Percentiles rank a stretch among this genome's conserved stretches.
phyloP scores from a whole-genome alignment of 441 rosid species.

The Manihot esculenta region DNA sequence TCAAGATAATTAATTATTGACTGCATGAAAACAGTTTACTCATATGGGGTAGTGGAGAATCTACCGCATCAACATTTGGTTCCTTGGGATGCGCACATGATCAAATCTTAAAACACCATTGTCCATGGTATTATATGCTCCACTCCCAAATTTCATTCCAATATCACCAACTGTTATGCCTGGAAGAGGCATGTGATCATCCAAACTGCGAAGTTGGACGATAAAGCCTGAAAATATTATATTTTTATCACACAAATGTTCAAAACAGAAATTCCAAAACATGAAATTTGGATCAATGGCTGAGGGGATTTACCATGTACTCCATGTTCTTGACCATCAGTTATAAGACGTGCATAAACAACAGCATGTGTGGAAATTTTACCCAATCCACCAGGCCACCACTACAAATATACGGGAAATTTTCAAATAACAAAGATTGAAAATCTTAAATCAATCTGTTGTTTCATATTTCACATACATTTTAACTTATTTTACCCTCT shows the following conservation, averaged over 20 bases:
- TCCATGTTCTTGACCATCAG: conserved; percentile 70
- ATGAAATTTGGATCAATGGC: not conserved
- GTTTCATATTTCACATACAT: not conserved
- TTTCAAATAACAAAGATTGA: not conserved
- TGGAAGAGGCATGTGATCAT: conserved; percentile 94
- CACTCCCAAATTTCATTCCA: conserved; percentile 88
- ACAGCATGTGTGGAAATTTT: conserved; percentile 83
- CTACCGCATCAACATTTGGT: conserved; percentile 94
- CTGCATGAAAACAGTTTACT: not conserved
- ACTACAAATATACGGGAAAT: conserved; percentile 41
- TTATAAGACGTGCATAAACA: conserved; percentile 86
- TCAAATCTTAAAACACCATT: conserved; percentile 89
- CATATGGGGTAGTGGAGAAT: conserved; percentile 15
- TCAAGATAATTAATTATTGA: conserved; percentile 8
- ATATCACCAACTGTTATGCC: conserved; percentile 90
- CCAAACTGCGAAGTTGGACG: conserved; percentile 88
- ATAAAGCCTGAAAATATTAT: conserved; percentile 68
- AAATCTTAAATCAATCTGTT: not conserved
- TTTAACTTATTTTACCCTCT: not conserved
- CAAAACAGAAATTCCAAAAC: not conserved
- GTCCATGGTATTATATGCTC: conserved; percentile 91
- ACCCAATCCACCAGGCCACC: conserved; percentile 99
- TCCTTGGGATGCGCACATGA: conserved; percentile 87
- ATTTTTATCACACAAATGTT: conserved; percentile 19
- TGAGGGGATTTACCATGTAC: conserved; percentile 62